phyloP scores from a whole-genome alignment of 352 stramenopile species.

The Phytophthora hybrid region DNA sequence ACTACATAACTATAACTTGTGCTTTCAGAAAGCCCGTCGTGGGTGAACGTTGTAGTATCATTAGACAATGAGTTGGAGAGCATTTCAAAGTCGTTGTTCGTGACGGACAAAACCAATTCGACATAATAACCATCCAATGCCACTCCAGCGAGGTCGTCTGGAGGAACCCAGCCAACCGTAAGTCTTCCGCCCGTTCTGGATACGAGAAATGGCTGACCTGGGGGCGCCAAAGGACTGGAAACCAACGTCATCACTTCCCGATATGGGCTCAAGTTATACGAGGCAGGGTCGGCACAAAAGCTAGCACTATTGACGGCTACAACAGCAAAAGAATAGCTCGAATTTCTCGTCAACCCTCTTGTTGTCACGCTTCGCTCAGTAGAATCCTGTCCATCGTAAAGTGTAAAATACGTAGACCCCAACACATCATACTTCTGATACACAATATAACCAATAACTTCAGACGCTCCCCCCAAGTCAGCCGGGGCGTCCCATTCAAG shows the following conservation, averaged over 20 bases:
- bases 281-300: constrained; percentile 49
- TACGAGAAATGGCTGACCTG: constrained; percentile 29
- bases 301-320: constrained; percentile 58
- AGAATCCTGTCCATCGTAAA: constrained; percentile 68
- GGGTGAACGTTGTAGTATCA: constrained; percentile 40
- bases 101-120: constrained; percentile 19
- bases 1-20: constrained; percentile 59
- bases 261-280: constrained; percentile 34
- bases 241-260: constrained; percentile 45
- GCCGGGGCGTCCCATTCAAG: constrained; percentile 58
- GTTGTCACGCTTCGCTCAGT: constrained; percentile 26
- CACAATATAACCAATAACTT: constrained; percentile 62
- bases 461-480: constrained; percentile 54
- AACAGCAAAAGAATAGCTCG: constrained; percentile 54
- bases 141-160: constrained; percentile 62
- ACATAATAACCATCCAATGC: constrained; percentile 52
- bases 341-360: constrained; percentile 41
- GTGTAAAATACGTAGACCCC: constrained; percentile 40
- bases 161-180: constrained; percentile 52
- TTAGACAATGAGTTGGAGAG: constrained; percentile 13
- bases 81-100: neutral
- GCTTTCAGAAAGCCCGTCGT: constrained; percentile 50
- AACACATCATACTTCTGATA: constrained; percentile 45
- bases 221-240: constrained; percentile 42
- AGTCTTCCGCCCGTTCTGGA: constrained; percentile 52